Base-by-base conservation (phyloP, 192 early-diverging fungal species). In the Rhizophagus clarus region DNA sequence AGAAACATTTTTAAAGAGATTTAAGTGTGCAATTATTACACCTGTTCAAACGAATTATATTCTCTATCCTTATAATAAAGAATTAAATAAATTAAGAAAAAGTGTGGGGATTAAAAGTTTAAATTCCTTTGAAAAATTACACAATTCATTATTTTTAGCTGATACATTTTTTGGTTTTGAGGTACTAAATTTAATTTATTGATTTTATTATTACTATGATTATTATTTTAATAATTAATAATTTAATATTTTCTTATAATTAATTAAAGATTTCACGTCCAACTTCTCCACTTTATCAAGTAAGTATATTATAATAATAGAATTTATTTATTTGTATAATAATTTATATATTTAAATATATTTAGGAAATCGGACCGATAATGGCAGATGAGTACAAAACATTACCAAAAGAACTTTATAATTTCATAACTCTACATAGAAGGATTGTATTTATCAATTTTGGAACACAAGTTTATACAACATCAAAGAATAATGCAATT, bases 341-440 rank as follows among this genome's bases (percentile, higher is more conserved):
- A 11, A 9, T 64, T n/a, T 69, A 14, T 69, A 40, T 42, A 31
- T 32, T 40, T 32, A 74, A n/a, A 51, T 56, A 28, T 47, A 17
- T 32, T 32, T 60, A 76, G 74, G 74, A 76, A 63, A 64, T 86
- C 72, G 85, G 85, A 0, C 85, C 85, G 1, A 79, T 86, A 22
- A 77, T 86, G 61, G 72, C 76, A 45, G 61, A 79, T 64, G 17
- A 37, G 1, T 81, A 85, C 34, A 40, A 17, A 47, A 26, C 51
- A 22, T 28, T 81, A 9, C 69, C 77, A 26, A 2, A 28, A 5
- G 2, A 11, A 1, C 14, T 73, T 2, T 22, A 45, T 4, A 12
- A 60, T 28, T 86, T 81, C 64, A 37, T 86, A 4, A n/a, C 60
- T 2, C n/a, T 0, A 2, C 84, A 86, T 34, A 26, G 60, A 34